Percentiles rank a stretch among this genome's conserved stretches.
Conservation (phyloP, 257 asterid genomes). For the Solanum dulcamara region DNA sequence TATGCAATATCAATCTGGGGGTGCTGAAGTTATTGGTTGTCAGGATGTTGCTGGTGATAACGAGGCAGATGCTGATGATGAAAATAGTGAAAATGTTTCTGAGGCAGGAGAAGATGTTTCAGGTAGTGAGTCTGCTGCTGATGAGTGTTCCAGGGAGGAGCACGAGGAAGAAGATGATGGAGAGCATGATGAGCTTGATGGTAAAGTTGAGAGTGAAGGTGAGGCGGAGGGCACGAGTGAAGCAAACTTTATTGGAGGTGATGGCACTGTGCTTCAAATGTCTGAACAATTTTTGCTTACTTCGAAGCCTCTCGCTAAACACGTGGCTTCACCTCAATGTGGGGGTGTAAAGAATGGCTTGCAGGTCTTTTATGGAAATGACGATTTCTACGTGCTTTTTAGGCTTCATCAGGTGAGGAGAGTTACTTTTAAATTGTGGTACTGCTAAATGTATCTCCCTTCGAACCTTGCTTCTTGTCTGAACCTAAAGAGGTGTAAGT, state of each 20-base stretch:
- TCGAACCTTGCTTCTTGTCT: neutral
- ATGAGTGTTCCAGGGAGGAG: constrained; percentile 14
- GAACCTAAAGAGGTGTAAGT: neutral
- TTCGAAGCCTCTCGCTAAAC: constrained; percentile 10
- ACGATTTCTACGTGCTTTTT: constrained; percentile 6
- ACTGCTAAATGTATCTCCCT: neutral
- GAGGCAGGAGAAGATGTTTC: constrained; percentile 10
- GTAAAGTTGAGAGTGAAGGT: constrained; percentile 18
- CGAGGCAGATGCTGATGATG: constrained; percentile 8
- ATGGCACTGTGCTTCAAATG: neutral
- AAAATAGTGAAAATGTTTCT: constrained; percentile 11
- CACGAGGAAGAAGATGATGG: constrained; percentile 14
- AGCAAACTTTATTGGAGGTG: constrained; percentile 11
- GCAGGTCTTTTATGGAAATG: constrained; percentile 16
- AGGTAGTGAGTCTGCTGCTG: constrained; percentile 16
- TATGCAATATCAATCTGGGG: constrained; percentile 37
- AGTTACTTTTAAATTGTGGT: neutral
- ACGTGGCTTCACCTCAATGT: neutral
- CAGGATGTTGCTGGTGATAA: constrained; percentile 64
- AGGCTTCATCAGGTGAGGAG: constrained; percentile 15
- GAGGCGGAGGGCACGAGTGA: constrained; percentile 15
- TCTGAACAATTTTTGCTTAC: constrained; percentile 7
- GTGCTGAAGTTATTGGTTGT: constrained; percentile 31
- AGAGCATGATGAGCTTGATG: constrained; percentile 3
- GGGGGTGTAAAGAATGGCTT: neutral